Conservation (phyloP, 2,329 filamentous ascomycete species). For the Trichoderma pleuroti region DNA sequence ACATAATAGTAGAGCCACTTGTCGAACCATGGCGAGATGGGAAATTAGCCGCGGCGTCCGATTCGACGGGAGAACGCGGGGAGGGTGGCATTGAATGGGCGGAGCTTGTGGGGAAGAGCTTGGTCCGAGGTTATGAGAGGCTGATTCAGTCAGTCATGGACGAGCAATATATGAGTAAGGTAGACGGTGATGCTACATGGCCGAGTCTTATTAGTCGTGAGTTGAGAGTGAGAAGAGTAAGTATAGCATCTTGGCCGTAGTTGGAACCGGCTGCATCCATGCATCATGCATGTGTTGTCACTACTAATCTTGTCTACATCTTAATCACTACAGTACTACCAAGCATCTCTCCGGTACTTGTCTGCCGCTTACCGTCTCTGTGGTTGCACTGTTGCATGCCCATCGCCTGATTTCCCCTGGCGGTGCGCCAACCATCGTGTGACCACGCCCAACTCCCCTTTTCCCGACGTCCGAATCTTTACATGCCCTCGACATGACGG, state of each 20-base stretch:
- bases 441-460: background rate
- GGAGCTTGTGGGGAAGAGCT: background rate
- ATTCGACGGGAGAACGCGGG: constrained; percentile 17
- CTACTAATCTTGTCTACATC: no score
- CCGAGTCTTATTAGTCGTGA: no score
- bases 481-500: no score
- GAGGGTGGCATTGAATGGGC: background rate
- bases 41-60: constrained; percentile 11
- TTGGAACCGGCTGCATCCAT: background rate
- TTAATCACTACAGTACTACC: no score
- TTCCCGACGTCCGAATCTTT: background rate
- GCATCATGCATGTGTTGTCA: constrained; percentile 1
- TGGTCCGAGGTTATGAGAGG: constrained; percentile 9
- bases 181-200: background rate
- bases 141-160: background rate
- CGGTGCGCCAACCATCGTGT: background rate
- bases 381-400: background rate
- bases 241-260: no score
- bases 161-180: background rate
- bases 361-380: background rate
- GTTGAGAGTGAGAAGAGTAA: no score
- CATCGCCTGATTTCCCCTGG: constrained; percentile 8
- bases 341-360: background rate
- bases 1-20: background rate
- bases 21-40: background rate